A percentile compares a stretch with the other conserved stretches of the same genome.
Evolutionary conservation across 495 filamentous ascomycete genomes (phyloP).

Genomic region (Talaromyces wortmannii): DNA sequence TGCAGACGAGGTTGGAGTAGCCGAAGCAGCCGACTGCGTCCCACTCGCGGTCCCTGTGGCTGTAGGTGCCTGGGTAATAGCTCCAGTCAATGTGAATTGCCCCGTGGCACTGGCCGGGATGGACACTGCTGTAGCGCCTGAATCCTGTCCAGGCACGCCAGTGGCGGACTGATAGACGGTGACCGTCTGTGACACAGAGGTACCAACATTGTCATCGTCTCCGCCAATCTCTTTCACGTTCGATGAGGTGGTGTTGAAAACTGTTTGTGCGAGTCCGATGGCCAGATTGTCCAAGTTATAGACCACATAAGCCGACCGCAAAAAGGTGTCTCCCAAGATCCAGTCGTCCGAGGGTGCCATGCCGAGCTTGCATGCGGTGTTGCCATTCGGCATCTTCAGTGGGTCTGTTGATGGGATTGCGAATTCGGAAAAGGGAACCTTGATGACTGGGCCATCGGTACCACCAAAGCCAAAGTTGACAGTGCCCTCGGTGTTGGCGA

Average conservation of each 20-base stretch:
- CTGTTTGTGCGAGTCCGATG: conserved; percentile 64
- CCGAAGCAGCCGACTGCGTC: neutral
- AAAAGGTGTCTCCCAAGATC: conserved; percentile 61
- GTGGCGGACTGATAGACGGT: neutral
- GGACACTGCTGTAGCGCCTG: neutral
- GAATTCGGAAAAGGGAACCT: conserved; percentile 58
- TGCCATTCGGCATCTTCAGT: conserved; percentile 5
- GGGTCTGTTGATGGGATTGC: conserved; percentile 37
- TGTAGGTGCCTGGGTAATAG: neutral
- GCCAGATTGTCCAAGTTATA: conserved; percentile 66
- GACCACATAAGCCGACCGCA: conserved; percentile 69
- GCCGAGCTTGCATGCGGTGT: conserved; percentile 6
- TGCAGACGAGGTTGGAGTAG: neutral
- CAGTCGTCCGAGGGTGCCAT: conserved; percentile 29
- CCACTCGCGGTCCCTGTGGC: neutral
- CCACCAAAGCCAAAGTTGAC: conserved; percentile 49
- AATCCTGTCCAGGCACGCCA: neutral
- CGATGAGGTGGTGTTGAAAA: conserved; percentile 40
- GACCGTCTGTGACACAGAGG: neutral
- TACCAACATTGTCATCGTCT: neutral
- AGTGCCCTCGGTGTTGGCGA: conserved; percentile 34
- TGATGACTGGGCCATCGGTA: conserved; percentile 39
- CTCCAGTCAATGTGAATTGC: neutral
- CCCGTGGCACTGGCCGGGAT: neutral
- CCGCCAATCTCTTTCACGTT: neutral